phyloP scores from a whole-genome alignment of 352 stramenopile genomes.

The Phytopythium boreale region DNA sequence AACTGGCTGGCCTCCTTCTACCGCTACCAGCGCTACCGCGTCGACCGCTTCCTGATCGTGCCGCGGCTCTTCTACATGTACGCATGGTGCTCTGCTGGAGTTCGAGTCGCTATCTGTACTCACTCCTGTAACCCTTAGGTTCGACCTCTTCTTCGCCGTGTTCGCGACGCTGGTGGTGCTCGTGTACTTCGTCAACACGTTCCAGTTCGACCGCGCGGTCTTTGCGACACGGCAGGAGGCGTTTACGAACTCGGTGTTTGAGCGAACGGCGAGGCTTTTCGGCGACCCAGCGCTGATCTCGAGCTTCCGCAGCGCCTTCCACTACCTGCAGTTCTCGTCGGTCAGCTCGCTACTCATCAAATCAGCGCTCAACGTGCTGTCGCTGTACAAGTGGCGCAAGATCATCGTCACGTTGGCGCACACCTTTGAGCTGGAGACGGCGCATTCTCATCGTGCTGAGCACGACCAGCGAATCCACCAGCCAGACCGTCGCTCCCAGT shows the following conservation, averaged over 20 bases:
- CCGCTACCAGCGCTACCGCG: conserved; percentile 33
- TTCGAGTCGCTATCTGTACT: neutral
- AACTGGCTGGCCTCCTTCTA: conserved; percentile 54
- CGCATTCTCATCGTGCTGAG: conserved; percentile 2
- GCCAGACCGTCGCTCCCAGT: neutral
- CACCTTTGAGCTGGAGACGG: conserved; percentile 7
- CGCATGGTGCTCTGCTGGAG: neutral
- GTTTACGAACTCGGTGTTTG: conserved; percentile 26
- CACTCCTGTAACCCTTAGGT: conserved; percentile 17
- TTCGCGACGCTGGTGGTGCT: conserved; percentile 45
- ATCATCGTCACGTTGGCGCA: conserved; percentile 27
- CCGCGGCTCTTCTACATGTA: conserved; percentile 34
- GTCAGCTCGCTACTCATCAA: conserved; percentile 23
- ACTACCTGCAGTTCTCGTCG: conserved; percentile 38
- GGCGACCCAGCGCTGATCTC: conserved; percentile 40
- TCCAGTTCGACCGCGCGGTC: conserved; percentile 33
- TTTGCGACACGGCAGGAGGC: conserved; percentile 32
- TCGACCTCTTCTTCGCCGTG: conserved; percentile 63
- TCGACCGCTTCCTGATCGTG: conserved; percentile 29
- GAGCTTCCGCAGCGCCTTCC: conserved; percentile 41
- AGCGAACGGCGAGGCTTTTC: conserved; percentile 38
- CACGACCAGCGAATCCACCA: conserved; percentile 11
- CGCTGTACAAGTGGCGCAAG: conserved; percentile 40
- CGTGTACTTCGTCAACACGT: conserved; percentile 35
- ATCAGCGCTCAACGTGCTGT: conserved; percentile 29